A percentile compares a stretch with the other conserved stretches of the same genome.
Evolutionary conservation across 2,329 filamentous ascomycete species (phyloP).

Genomic region (Stagonosporopsis cucurbitacearum): DNA sequence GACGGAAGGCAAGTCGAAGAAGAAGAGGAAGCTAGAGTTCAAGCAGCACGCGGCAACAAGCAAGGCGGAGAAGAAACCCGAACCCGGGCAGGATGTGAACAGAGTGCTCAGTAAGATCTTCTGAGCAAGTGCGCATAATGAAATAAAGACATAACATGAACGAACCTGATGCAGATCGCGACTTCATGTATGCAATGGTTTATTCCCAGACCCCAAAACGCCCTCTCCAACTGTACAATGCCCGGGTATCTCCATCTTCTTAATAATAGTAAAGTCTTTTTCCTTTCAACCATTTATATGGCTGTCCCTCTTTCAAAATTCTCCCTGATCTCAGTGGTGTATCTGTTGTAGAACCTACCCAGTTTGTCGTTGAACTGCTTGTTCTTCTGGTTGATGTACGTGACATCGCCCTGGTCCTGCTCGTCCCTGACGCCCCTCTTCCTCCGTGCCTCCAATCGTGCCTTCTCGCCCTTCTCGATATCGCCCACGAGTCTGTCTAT

Average conservation of each 20-base stretch:
- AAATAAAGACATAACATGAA: conserved; percentile 13
- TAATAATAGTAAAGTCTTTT: not conserved
- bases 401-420: conserved; percentile 83
- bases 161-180: not conserved
- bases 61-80: conserved; percentile 42
- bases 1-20: conserved; percentile 34
- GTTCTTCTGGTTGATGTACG: conserved; percentile 99
- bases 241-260: conserved; percentile 37
- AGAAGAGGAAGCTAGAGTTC: conserved; percentile 60
- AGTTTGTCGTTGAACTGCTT: conserved; percentile 99
- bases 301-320: conserved; percentile 97
- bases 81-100: conserved; percentile 40
- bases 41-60: conserved; percentile 67
- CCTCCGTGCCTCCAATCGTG: conserved; percentile 81
- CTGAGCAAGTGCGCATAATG: conserved; percentile 20
- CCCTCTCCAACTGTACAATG: conserved; percentile 12
- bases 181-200: not conserved
- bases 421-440: conserved; percentile 76
- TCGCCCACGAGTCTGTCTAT: conserved; percentile 88
- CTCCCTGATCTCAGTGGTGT: conserved; percentile 94
- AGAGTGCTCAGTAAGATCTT: conserved; percentile 49
- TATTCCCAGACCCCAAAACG: conserved; percentile 5
- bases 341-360: conserved; percentile 96
- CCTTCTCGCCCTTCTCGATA: conserved; percentile 85
- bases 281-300: conserved; percentile 62